Conservation (phyloP, 202 grass and related monocot species). For the Setaria viridis region DNA sequence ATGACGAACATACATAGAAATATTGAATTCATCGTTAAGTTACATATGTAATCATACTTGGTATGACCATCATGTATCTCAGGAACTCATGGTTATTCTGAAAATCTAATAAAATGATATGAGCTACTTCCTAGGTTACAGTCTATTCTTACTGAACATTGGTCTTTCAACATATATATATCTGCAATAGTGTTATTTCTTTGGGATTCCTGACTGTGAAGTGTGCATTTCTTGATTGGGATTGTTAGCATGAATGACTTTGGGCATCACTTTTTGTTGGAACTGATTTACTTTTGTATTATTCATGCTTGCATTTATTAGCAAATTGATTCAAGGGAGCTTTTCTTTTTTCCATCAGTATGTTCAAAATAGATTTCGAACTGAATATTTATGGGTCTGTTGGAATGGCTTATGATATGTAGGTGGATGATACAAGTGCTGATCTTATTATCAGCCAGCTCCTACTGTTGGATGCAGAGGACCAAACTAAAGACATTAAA, state of each 20-base stretch:
- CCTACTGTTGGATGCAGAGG: conserved; percentile 83
- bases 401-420: conserved; percentile 37
- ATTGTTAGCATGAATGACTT: conserved; percentile 15
- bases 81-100: background rate
- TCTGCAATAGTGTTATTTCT: conserved; percentile 20
- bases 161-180: background rate
- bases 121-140: background rate
- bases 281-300: conserved; percentile 20
- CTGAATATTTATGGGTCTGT: conserved; percentile 27
- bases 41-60: background rate
- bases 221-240: conserved; percentile 4
- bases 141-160: conserved; percentile 9
- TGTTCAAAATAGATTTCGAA: conserved; percentile 18
- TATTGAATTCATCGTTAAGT: background rate
- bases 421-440: conserved; percentile 86
- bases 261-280: background rate
- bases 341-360: conserved; percentile 14
- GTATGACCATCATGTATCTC: background rate
- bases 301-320: background rate
- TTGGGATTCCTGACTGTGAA: background rate
- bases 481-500: conserved; percentile 88
- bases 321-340: background rate
- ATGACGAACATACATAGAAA: background rate
- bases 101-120: background rate
- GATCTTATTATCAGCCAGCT: conserved; percentile 91